Evolutionary conservation across 2,329 filamentous ascomycete species (phyloP), one percentile per base, ranked within the genome.

Genomic region (Pseudogymnoascus sp.): DNA sequence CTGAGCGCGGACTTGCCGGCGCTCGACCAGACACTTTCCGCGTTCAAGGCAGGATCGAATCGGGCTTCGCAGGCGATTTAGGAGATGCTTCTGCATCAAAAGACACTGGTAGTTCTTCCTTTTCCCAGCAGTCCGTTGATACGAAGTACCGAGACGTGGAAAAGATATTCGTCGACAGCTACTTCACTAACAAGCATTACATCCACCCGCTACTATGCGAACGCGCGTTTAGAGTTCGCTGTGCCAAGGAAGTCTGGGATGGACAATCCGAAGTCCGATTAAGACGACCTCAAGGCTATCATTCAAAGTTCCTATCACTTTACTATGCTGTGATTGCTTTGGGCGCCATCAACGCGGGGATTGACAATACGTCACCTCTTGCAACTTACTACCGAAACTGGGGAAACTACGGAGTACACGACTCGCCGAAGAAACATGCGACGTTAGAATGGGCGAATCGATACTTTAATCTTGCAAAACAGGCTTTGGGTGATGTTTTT

Each of bases 281-380:
- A 14, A 53, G 18, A 30, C 43, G 20, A 53, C 20, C 18, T 7
- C 43, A 41, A 28, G 35, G 58, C 12, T 64, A 59, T 41, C 63
- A 63, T 43, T 65, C 62, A 9, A 64, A 62, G 35, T 69, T 71
- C 36, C 57, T 66, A 7, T 66, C 68, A 12, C 62, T 71, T 6
- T 71, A 70, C 63, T 67, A 70, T 57, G 66, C 69, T 1, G 67
- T 71, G 9, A 64, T 71, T 22, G 69, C 70, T 14, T 38, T 70
- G 37, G 70, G 70, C 8, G 69, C 70, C 15, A 69, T 71, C 4
- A 69, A 68, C 37, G 68, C 68, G 5, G 69, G 66, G 18, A 53
- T 30, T 14, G 43, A 53, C 30, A 30, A 22, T 20, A 53, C 18
- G 6, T 53, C 43, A 53, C 18, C 12, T 25, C 43, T 53, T 22